Evolutionary conservation across 257 asterid species (phyloP).

Genomic region (Petrea volubilis): DNA sequence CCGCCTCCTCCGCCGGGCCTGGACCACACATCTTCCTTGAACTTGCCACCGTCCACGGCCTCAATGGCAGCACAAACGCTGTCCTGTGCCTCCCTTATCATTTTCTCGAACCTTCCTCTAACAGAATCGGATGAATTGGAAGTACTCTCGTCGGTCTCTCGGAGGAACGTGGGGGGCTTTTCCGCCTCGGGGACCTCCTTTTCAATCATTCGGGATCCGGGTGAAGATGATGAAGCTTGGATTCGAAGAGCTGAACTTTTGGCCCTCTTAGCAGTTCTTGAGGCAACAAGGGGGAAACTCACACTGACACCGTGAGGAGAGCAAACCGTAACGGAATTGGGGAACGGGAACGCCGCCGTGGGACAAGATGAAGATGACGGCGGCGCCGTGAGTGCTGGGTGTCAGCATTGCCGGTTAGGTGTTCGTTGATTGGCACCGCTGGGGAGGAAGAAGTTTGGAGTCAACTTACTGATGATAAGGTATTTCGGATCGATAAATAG

Average conservation of each 20-base stretch:
- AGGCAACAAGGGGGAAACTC: slow-evolving; percentile 10
- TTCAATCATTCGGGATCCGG: slow-evolving; percentile 55
- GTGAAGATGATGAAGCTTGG: slow-evolving; percentile 34
- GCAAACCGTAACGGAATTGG: slow-evolving; percentile 22
- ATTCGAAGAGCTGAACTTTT: slow-evolving; percentile 22
- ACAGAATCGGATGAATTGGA: slow-evolving; percentile 40
- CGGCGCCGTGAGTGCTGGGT: slow-evolving; percentile 21
- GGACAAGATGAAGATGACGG: slow-evolving; percentile 24
- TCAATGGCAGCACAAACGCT: slow-evolving; percentile 75
- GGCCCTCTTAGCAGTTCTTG: not conserved
- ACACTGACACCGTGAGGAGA: slow-evolving; percentile 17
- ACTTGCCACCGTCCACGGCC: slow-evolving; percentile 65
- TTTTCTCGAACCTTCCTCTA: slow-evolving; percentile 78
- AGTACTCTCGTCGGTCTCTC: slow-evolving; percentile 46
- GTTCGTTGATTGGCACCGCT: slow-evolving; percentile 24
- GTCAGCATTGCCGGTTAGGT: slow-evolving; percentile 38
- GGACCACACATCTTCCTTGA: slow-evolving; percentile 94
- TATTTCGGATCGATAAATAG: not conserved
- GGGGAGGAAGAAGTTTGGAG: not conserved
- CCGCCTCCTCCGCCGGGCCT: slow-evolving; percentile 99
- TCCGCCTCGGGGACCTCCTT: slow-evolving; percentile 58
- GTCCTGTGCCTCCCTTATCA: slow-evolving; percentile 91
- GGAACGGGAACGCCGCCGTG: slow-evolving; percentile 19
- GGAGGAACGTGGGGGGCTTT: slow-evolving; percentile 68
- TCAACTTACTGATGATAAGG: slow-evolving; percentile 31